Evolutionary conservation across 73 alveolate species (phyloP), one percentile per base, ranked within the genome.

Genomic region (Diophrys sp.): DNA sequence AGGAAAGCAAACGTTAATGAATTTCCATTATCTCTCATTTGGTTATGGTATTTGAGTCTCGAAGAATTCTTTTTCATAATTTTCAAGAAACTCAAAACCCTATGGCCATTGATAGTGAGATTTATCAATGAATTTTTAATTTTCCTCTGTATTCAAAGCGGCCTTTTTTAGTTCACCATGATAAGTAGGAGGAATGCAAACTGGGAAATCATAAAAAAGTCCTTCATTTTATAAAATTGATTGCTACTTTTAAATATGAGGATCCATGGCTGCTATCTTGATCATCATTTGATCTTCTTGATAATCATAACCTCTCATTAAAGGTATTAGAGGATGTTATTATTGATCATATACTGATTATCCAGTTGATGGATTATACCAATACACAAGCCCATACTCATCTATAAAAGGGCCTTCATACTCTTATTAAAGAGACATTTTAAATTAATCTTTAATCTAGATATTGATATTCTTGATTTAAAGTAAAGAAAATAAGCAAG

Each of bases 81-180:
- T 14, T 14, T 11, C 8, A 11, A 25, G n/a, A 25, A 11, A 25
- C 5, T 62, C 32, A 29, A 23, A 23, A 8, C 26, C 32, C 11
- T 62, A 62, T 14, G 26, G 72, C 30, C 32, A 25, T 69, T 26
- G 89, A 75, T 68, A 68, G 24, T 25, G 54, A 23, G 25, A 1
- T 31, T 11, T 68, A 23, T 68, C 31, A 2, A 68, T 25, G 24
- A 14, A 33, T 53, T 33, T 67, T 31, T 28, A 31, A 24, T 72
- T 80, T 56, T 53, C 79, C 78, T 5, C 70, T 18, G 73, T 54
- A 8, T 33, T 33, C 33, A 44, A 44, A 18, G 5, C 18, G 18
- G 62, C 62, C 18, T 11, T 11, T 44, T 44, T 18, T 44, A 11
- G 62, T 18, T 44, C 18, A 11, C 18, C 62, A 11, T 44, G n/a